Percentiles rank a stretch among this genome's conserved stretches.
Evolutionary conservation across 371 early-diverging fungal genomes (phyloP).

Genomic region (Capniomyces stellatus): DNA sequence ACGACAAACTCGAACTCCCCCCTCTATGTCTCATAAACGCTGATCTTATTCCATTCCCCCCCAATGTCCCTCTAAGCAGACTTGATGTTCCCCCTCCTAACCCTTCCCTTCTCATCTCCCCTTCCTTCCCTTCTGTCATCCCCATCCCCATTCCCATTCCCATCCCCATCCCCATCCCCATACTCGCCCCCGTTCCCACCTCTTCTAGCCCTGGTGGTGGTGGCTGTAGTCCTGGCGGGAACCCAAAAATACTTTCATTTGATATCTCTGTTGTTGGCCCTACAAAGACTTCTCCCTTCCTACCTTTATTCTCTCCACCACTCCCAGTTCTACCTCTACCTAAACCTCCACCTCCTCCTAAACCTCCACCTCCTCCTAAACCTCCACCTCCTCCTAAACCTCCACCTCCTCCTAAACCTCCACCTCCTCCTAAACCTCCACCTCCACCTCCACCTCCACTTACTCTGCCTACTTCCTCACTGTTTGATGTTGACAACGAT

Average conservation of each 20-base stretch:
- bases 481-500: neutral
- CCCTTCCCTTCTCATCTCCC: neutral
- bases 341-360: no score
- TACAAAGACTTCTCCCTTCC: neutral
- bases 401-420: no score
- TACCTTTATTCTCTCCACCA: neutral
- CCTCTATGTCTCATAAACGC: constrained; percentile 10
- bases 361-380: no score
- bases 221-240: neutral
- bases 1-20: neutral
- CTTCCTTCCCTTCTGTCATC: neutral
- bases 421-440: neutral
- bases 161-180: neutral
- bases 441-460: neutral
- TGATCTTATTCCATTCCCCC: constrained; percentile 16
- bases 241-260: constrained; percentile 2
- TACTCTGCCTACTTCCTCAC: no score
- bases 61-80: constrained; percentile 24
- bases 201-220: neutral
- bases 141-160: neutral
- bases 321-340: neutral
- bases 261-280: neutral
- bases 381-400: no score
- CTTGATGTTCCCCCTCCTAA: constrained; percentile 5
- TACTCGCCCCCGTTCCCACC: neutral